phyloP scores from a whole-genome alignment of 306 rosid genomes.

The Vigna angularis region DNA sequence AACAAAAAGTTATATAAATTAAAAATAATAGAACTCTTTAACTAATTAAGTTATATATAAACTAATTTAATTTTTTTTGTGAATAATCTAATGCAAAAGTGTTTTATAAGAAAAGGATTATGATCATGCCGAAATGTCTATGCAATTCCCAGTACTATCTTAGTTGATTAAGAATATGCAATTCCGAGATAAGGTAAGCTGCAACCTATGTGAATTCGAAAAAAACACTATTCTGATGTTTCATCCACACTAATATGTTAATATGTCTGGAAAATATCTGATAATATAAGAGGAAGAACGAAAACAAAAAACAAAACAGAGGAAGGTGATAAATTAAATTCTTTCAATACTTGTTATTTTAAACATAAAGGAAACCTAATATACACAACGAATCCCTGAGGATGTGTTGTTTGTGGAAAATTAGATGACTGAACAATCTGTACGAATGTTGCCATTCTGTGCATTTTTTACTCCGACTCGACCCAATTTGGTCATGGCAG shows the following conservation, averaged over 20 bases:
- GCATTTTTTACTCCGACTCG: slow-evolving; percentile 74
- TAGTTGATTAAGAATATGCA: neutral
- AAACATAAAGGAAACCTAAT: slow-evolving; percentile 32
- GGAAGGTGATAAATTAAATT: slow-evolving; percentile 5
- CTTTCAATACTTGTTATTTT: slow-evolving; percentile 1
- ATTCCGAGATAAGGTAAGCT: neutral
- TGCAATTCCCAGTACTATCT: neutral
- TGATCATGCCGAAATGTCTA: neutral
- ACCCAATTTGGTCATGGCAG: slow-evolving; percentile 80
- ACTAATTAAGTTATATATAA: too few relatives aligned
- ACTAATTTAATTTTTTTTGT: too few relatives aligned
- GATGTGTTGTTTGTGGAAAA: neutral
- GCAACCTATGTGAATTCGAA: too few relatives aligned
- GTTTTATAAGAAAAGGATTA: neutral
- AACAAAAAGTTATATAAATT: too few relatives aligned
- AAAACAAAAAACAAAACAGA: neutral
- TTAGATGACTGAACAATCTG: slow-evolving; percentile 61
- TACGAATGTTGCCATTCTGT: slow-evolving; percentile 67
- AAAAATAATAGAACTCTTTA: too few relatives aligned
- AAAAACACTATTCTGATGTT: too few relatives aligned
- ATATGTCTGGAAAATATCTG: too few relatives aligned
- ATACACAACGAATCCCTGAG: slow-evolving; percentile 35
- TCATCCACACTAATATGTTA: too few relatives aligned
- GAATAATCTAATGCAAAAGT: too few relatives aligned
- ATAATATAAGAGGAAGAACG: neutral